Evolutionary conservation across 495 filamentous ascomycete species (phyloP), one percentile per base, ranked within the genome.

Genomic region (Massariosphaeria phaeospora): DNA sequence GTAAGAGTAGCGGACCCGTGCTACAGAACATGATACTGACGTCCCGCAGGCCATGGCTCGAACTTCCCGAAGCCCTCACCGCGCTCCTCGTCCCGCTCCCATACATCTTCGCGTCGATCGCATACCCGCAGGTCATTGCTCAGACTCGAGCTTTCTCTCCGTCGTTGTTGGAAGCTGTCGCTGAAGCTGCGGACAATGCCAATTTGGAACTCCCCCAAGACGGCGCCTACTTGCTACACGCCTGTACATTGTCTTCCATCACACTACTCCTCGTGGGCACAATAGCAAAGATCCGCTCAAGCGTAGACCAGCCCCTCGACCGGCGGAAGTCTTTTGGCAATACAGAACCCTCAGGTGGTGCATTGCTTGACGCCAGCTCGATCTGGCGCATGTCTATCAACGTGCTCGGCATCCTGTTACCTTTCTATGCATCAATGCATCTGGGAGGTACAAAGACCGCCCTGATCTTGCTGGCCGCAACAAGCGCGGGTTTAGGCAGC

Each of bases 381-480:
- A 20, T 54, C 13, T 12, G 24, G 18, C 56, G 44, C 21, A 47
- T 63, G 6, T 29, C 30, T 26, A 53, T 39, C 33, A 67, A 66
- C 21, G 61, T 65, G 8, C 21, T 70, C 12, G 66, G 66, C 15
- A 63, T 82, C 26, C 73, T 70, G 18, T 58, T 84, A 18, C 81
- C 81, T 0, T 76, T 80, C 52, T 82, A 79, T 55, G 78, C 80
- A 18, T 61, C 76, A 0, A 65, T 80, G 59, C 75, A 80, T 30
- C 63, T 83, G 17, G 81, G 81, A 20, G 79, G 75, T 5, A 70
- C 76, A 48, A 64, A 77, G 24, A 75, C 77, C 9, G 75, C 76
- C 7, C 69, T 82, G 26, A 51, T 74, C 3, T 56, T 83, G 29
- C 65, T 80, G 31, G 66, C 75, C 34, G 71, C 73, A 39, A 50